phyloP scores from a whole-genome alignment of 106 monocot species.

The Agapanthus africanus region DNA sequence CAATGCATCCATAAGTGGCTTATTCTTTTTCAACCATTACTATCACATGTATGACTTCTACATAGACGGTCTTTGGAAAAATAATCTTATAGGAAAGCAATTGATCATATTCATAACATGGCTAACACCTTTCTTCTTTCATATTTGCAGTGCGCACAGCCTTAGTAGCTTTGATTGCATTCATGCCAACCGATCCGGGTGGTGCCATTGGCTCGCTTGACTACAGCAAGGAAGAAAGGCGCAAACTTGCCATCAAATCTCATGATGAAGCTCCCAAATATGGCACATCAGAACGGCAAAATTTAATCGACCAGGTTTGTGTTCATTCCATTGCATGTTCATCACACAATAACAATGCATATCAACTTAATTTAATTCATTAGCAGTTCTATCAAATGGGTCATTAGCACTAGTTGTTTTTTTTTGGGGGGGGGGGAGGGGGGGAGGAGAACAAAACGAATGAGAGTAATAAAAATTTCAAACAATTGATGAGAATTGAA shows the following conservation, averaged over 20 bases:
- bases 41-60: neutral
- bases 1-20: too few species aligned
- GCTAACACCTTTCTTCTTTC: slow-evolving; percentile 8
- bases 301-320: slow-evolving; percentile 69
- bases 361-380: too few species aligned
- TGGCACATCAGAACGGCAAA: slow-evolving; percentile 77
- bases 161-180: slow-evolving; percentile 87
- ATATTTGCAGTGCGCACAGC: slow-evolving; percentile 69
- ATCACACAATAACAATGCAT: too few species aligned
- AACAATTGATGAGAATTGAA: too few species aligned
- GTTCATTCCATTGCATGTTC: too few species aligned
- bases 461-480: too few species aligned
- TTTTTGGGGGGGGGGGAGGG: too few species aligned
- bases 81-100: neutral
- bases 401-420: too few species aligned
- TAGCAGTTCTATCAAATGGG: too few species aligned
- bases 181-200: slow-evolving; percentile 94
- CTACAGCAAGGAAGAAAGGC: slow-evolving; percentile 84
- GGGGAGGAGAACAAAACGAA: too few species aligned
- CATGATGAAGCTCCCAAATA: slow-evolving; percentile 58
- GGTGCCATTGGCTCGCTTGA: slow-evolving; percentile 96
- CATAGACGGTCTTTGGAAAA: neutral
- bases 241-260: slow-evolving; percentile 78
- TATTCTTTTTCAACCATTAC: too few species aligned
- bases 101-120: neutral